A percentile compares a stretch with the other conserved stretches of the same genome.
phyloP scores from a whole-genome alignment of 805 yeast genomes.

The Nakazawaea wickerhamii region DNA sequence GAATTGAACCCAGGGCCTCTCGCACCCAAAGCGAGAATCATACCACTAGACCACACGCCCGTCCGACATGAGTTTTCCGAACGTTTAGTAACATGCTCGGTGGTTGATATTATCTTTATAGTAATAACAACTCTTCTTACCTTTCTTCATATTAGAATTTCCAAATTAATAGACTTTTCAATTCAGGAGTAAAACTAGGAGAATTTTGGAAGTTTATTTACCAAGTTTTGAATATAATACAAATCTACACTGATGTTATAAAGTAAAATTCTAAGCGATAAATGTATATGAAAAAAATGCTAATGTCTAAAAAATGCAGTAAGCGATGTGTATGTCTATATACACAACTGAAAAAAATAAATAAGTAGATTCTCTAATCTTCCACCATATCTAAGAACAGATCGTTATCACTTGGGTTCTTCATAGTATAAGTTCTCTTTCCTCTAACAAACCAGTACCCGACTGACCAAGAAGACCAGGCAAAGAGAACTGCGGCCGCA shows the following conservation, averaged over 20 bases:
- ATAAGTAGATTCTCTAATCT: no score
- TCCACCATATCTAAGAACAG: constrained; percentile 1
- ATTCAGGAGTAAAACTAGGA: no score
- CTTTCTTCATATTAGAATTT: no score
- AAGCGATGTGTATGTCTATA: neutral
- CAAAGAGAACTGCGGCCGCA: constrained; percentile 50
- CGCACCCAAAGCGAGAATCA: constrained; percentile 55
- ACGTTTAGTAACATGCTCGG: no score
- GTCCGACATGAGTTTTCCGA: neutral
- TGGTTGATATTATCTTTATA: no score
- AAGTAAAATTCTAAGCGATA: neutral
- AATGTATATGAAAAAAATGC: neutral
- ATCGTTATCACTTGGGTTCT: constrained; percentile 15
- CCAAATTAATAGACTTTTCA: no score
- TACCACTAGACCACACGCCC: constrained; percentile 45
- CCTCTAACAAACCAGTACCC: constrained; percentile 49
- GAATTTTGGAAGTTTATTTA: no score
- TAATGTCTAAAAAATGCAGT: neutral
- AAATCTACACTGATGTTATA: neutral
- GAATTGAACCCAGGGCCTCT: constrained; percentile 54
- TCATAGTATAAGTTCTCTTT: constrained; percentile 16
- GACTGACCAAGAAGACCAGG: constrained; percentile 37
- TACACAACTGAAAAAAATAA: no score
- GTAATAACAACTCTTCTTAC: no score
- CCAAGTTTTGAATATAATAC: no score